phyloP scores from a whole-genome alignment of 352 stramenopile genomes.

The Phytophthora pluvialis region DNA sequence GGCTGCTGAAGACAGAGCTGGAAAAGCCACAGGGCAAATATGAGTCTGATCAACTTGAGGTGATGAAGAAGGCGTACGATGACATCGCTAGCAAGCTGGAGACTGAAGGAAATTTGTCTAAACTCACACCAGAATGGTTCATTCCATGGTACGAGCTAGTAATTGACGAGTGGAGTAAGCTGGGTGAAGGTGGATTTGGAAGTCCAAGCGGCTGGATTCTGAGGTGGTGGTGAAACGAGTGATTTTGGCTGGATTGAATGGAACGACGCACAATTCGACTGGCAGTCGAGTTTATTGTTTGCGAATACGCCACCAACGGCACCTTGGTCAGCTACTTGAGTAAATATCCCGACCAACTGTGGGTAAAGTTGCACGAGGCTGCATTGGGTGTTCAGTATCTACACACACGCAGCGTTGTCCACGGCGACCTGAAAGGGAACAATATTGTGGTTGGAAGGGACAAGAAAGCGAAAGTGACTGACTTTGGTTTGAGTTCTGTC shows the following conservation, averaged over 20 bases:
- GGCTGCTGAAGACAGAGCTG: slow-evolving; percentile 2
- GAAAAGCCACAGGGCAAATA: slow-evolving; percentile 3
- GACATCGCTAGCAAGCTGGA: not conserved
- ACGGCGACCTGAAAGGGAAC: slow-evolving; percentile 4
- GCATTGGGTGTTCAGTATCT: slow-evolving; percentile 20
- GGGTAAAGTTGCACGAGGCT: slow-evolving; percentile 17
- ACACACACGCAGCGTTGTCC: not conserved
- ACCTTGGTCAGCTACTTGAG: slow-evolving; percentile 25
- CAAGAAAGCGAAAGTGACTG: slow-evolving; percentile 12
- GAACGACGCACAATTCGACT: too few species aligned
- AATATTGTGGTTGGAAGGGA: slow-evolving; percentile 31
- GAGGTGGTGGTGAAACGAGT: slow-evolving; percentile 19
- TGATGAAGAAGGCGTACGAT: slow-evolving; percentile 3
- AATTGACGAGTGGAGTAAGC: slow-evolving; percentile 6
- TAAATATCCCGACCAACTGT: slow-evolving; percentile 11
- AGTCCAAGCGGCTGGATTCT: slow-evolving; percentile 16
- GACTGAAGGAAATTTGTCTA: not conserved
- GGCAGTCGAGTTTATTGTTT: slow-evolving; percentile 11
- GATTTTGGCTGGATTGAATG: not conserved
- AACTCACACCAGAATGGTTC: slow-evolving; percentile 14
- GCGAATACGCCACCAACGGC: slow-evolving; percentile 26
- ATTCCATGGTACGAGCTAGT: slow-evolving; percentile 21
- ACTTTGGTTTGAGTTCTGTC: slow-evolving; percentile 15
- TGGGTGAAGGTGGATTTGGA: slow-evolving; percentile 14
- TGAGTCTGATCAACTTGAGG: not conserved